phyloP scores from a whole-genome alignment of 441 rosid species.

The Aquilaria agallochum region DNA sequence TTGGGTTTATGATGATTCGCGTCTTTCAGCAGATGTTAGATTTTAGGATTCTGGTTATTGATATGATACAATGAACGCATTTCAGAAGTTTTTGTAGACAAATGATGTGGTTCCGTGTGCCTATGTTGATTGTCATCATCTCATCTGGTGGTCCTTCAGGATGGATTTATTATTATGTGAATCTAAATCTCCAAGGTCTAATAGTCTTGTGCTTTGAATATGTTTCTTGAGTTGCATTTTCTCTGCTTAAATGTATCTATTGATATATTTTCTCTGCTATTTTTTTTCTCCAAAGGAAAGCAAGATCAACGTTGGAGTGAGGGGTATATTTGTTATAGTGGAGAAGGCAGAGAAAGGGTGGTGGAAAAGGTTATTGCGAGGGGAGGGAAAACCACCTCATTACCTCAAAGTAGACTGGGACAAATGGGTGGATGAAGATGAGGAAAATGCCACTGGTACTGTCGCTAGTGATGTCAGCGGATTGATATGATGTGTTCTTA shows the following conservation, averaged over 20 bases:
- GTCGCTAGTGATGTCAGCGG: not conserved
- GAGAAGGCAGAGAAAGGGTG: constrained; percentile 69
- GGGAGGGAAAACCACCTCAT: constrained; percentile 59
- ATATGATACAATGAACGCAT: too few relatives aligned
- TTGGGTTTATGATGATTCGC: not conserved
- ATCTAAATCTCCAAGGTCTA: too few relatives aligned
- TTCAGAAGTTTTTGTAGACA: too few relatives aligned
- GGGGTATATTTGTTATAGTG: constrained; percentile 61
- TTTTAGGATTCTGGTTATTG: too few relatives aligned
- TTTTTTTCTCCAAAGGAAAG: constrained; percentile 39
- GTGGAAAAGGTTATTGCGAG: constrained; percentile 71
- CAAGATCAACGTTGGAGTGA: constrained; percentile 57
- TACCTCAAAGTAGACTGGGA: constrained; percentile 86
- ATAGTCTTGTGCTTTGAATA: too few relatives aligned
- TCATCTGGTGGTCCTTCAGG: too few relatives aligned
- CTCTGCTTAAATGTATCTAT: too few relatives aligned
- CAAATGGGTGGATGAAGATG: constrained; percentile 87
- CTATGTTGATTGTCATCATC: too few relatives aligned
- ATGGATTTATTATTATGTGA: too few relatives aligned
- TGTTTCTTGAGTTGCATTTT: too few relatives aligned
- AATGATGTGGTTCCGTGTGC: too few relatives aligned
- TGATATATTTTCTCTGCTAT: not conserved
- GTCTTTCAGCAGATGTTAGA: too few relatives aligned
- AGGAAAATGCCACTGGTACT: constrained; percentile 41
- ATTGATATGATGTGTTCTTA: not conserved